Evolutionary conservation across 495 filamentous ascomycete species (phyloP).

Genomic region (Recurvomyces mirabilis): DNA sequence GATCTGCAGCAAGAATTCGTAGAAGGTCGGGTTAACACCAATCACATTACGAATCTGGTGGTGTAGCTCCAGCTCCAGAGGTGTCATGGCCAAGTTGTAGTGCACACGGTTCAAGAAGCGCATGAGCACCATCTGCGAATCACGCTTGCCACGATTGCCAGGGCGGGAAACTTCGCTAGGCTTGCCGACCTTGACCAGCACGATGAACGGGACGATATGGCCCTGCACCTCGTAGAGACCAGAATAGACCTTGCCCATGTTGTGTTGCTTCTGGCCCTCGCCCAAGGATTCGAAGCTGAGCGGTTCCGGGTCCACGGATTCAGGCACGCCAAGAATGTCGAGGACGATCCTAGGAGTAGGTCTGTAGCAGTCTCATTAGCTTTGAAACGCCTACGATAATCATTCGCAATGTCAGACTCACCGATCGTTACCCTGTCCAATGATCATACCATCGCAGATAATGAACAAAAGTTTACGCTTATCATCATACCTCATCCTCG

Average conservation of each 20-base stretch:
- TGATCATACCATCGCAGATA: conserved; percentile 98
- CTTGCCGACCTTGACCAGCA: conserved; percentile 95
- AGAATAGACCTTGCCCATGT: conserved; percentile 98
- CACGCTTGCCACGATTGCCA: conserved; percentile 97
- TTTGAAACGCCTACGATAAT: not conserved
- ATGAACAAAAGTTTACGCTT: conserved; percentile 93
- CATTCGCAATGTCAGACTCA: not conserved
- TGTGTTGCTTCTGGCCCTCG: conserved; percentile 94
- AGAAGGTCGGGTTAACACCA: conserved; percentile 95
- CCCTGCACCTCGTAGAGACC: conserved; percentile 96
- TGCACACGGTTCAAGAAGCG: conserved; percentile 96
- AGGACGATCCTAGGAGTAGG: conserved; percentile 93
- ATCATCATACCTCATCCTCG: conserved; percentile 93
- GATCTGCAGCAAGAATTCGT: conserved; percentile 94
- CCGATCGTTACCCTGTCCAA: conserved; percentile 93
- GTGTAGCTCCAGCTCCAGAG: conserved; percentile 94
- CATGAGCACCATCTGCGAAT: conserved; percentile 97
- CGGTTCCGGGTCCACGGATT: conserved; percentile 90
- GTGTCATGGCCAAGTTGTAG: conserved; percentile 91
- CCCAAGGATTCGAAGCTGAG: conserved; percentile 95
- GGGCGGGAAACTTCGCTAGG: conserved; percentile 90
- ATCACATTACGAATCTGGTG: conserved; percentile 99
- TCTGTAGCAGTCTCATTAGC: not conserved
- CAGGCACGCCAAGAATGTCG: conserved; percentile 90
- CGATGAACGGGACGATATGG: conserved; percentile 95